Evolutionary conservation across 163 green algal species (phyloP), one percentile per base, ranked within the genome.

Genomic region (Chlamydomonas reinhardtii): DNA sequence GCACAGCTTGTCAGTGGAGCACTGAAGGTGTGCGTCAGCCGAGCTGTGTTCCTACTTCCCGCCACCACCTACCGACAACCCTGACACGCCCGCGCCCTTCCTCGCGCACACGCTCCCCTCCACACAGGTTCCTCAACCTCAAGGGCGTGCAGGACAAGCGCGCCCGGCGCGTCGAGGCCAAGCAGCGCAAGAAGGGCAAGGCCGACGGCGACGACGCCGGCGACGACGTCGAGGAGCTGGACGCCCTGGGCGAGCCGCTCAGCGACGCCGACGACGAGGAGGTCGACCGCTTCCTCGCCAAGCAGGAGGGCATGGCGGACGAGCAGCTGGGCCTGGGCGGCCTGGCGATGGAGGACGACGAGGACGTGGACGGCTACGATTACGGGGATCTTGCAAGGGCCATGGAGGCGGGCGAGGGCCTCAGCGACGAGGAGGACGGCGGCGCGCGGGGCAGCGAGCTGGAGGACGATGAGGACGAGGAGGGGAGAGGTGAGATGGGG

Each of bases 71-170:
- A n/a, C n/a, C n/a, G n/a, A n/a, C n/a, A n/a, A n/a, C n/a, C n/a
- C n/a, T n/a, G n/a, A n/a, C n/a, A n/a, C n/a, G n/a, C n/a, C n/a
- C n/a, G n/a, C n/a, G n/a, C n/a, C n/a, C n/a, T n/a, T n/a, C n/a
- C n/a, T n/a, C n/a, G n/a, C n/a, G n/a, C n/a, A n/a, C n/a, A n/a
- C n/a, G n/a, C n/a, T 24, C 56, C 19, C 19, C 20, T 24, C 19
- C 76, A 85, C 29, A 4, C 59, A 88, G 74, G 68, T 94, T 93
- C 87, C 90, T 93, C 73, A 92, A 92, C 73, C 79, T 94, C 32
- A 70, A 92, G 65, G 66, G 72, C 27, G 87, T 91, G 5, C 90
- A 91, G 82, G 86, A 80, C 61, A 84, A 89, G 64, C 70, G 73
- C 29, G 48, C 52, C 19, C 84, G 72, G 39, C 85, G 66, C 29